These are phyloP conservation scores for Taphrina flavorubra DNA, from an alignment of 1,139 yeast genomes.

Conservation along the genomic window DNA sequence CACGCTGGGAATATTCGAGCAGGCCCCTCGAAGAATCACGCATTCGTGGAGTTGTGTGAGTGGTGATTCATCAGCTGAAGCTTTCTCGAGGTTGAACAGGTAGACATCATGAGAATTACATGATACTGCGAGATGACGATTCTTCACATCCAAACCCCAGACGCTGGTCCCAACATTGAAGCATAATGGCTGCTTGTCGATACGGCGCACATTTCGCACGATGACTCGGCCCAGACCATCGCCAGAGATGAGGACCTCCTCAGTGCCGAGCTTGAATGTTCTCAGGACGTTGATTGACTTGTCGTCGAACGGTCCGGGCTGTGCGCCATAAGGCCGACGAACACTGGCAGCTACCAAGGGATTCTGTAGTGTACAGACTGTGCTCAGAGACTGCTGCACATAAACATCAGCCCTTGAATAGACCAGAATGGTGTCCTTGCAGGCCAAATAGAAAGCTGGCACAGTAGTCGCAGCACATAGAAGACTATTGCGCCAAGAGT, in stretches of 20 bases:
- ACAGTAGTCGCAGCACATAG: constrained; percentile 4
- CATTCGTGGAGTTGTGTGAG: constrained; percentile 1
- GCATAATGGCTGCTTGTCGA: constrained; percentile 11
- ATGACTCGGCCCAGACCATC: constrained; percentile 27
- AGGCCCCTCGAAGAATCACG: constrained; percentile 11
- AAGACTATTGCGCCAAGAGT: constrained; percentile 12
- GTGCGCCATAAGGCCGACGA: constrained; percentile 23
- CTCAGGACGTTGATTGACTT: constrained; percentile 1
- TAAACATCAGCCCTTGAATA: constrained; percentile 1
- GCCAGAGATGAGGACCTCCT: constrained; percentile 27
- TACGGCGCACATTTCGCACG: constrained; percentile 16
- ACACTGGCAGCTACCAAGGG: background rate
- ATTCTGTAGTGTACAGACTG: constrained; percentile 2
- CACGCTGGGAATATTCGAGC: constrained; percentile 29
- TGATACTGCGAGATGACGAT: constrained; percentile 21
- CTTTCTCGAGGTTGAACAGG: constrained; percentile 12
- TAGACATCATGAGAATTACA: constrained; percentile 28
- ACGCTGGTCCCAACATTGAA: constrained; percentile 25
- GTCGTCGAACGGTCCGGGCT: constrained; percentile 18
- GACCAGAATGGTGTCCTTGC: background rate
- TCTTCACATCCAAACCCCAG: constrained; percentile 32
- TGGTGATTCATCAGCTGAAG: background rate
- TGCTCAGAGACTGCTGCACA: background rate
- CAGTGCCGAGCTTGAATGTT: constrained; percentile 20
- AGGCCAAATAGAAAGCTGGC: constrained; percentile 1